Evolutionary conservation across 2,329 filamentous ascomycete genomes (phyloP).

Genomic region (Cladosporium phlei): DNA sequence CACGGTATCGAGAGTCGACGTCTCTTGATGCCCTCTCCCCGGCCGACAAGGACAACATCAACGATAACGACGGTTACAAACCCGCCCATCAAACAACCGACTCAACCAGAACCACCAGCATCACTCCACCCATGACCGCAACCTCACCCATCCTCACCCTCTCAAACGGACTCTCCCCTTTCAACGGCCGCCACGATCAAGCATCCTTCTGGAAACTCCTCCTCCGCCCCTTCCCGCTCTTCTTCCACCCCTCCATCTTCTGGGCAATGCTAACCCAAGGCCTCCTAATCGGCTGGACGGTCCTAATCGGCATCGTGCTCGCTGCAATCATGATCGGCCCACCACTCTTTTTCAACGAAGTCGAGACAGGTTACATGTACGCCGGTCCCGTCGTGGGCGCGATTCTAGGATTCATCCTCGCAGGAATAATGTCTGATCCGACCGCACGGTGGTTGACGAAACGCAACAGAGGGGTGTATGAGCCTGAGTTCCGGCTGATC

Average conservation of each 20-base stretch:
- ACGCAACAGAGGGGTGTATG: slow-evolving; percentile 74
- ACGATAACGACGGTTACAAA: neutral
- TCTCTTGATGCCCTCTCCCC: no score
- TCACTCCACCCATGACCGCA: neutral
- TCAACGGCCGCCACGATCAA: slow-evolving; percentile 77
- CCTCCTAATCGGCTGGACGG: slow-evolving; percentile 89
- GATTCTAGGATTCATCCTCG: slow-evolving; percentile 68
- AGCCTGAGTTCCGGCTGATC: slow-evolving; percentile 84
- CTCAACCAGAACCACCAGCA: neutral
- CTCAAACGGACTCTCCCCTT: slow-evolving; percentile 42
- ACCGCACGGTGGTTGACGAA: slow-evolving; percentile 66
- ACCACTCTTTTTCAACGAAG: slow-evolving; percentile 75
- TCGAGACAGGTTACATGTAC: slow-evolving; percentile 81
- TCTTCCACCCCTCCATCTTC: slow-evolving; percentile 77
- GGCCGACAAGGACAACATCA: no score
- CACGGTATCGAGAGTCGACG: no score
- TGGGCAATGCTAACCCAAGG: slow-evolving; percentile 82
- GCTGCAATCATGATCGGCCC: slow-evolving; percentile 77
- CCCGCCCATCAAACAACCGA: neutral
- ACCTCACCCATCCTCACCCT: slow-evolving; percentile 24
- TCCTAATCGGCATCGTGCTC: slow-evolving; percentile 81
- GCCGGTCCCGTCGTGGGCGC: slow-evolving; percentile 81
- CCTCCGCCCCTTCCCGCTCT: slow-evolving; percentile 72
- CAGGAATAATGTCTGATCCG: slow-evolving; percentile 69
- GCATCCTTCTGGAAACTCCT: slow-evolving; percentile 64